Conservation (phyloP, 805 yeast genomes). For the Sporopachydermia lactativora region DNA sequence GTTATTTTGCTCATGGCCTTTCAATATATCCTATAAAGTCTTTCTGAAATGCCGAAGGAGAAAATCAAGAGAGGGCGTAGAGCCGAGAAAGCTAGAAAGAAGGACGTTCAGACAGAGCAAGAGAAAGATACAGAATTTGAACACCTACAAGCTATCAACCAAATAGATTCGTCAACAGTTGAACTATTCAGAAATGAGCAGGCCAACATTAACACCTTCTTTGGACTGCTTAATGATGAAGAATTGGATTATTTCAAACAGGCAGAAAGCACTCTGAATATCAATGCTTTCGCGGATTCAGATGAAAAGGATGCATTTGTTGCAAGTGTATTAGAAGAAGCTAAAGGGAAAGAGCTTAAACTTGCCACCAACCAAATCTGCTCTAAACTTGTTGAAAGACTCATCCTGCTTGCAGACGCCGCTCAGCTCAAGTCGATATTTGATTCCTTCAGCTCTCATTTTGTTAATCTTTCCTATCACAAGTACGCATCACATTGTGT, state of each 20-base stretch:
- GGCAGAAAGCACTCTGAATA: constrained; percentile 75
- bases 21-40: too few relatives aligned
- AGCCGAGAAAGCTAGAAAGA: constrained; percentile 7
- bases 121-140: constrained; percentile 4
- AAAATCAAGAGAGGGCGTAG: constrained; percentile 12
- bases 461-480: constrained; percentile 65
- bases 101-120: constrained; percentile 4
- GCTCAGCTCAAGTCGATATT: constrained; percentile 53
- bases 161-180: constrained; percentile 4
- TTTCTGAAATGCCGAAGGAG: constrained; percentile 11
- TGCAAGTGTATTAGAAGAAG: constrained; percentile 68
- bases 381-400: constrained; percentile 81
- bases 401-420: constrained; percentile 53
- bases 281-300: constrained; percentile 48
- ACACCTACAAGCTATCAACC: neutral
- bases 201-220: constrained; percentile 38
- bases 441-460: constrained; percentile 57
- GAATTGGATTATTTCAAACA: constrained; percentile 88
- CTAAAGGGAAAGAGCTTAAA: constrained; percentile 80
- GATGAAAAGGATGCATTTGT: constrained; percentile 57
- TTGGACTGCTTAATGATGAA: constrained; percentile 71
- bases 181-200: constrained; percentile 9
- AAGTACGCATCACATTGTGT: constrained; percentile 90
- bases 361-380: constrained; percentile 90
- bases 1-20: too few relatives aligned